Evolutionary conservation across 2,329 filamentous ascomycete species (phyloP).

Genomic region (Metarhizium humberi): DNA sequence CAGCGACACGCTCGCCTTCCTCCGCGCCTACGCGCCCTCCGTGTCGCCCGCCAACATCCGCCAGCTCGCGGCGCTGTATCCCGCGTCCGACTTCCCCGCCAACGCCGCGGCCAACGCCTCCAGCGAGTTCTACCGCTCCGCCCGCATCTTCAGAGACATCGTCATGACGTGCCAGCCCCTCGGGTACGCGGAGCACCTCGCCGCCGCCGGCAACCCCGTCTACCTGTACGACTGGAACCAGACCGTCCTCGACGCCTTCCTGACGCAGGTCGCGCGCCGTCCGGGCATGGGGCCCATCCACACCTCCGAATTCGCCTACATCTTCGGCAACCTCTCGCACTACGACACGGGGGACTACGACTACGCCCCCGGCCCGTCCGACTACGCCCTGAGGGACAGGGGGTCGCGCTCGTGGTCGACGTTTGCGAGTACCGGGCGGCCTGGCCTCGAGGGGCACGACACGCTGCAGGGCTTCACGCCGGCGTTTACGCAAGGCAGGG

Average conservation of each 20-base stretch:
- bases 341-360: slow-evolving; percentile 28
- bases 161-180: slow-evolving; percentile 39
- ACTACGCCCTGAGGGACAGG: slow-evolving; percentile 28
- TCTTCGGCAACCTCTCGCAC: slow-evolving; percentile 36
- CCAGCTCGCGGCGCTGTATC: slow-evolving; percentile 39
- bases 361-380: slow-evolving; percentile 26
- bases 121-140: slow-evolving; percentile 38
- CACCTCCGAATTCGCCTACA: slow-evolving; percentile 43
- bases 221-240: slow-evolving; percentile 46
- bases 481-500: slow-evolving; percentile 22
- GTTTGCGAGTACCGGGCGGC: slow-evolving; percentile 31
- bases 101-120: slow-evolving; percentile 28
- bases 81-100: slow-evolving; percentile 33
- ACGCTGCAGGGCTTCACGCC: slow-evolving; percentile 32
- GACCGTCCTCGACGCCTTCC: slow-evolving; percentile 37
- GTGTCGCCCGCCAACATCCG: slow-evolving; percentile 25
- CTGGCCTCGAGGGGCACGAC: slow-evolving; percentile 18
- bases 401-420: slow-evolving; percentile 38
- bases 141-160: slow-evolving; percentile 41
- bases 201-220: slow-evolving; percentile 26
- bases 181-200: slow-evolving; percentile 29
- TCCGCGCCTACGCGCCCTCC: slow-evolving; percentile 28
- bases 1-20: slow-evolving; percentile 28
- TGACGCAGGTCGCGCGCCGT: slow-evolving; percentile 21
- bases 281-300: slow-evolving; percentile 37